Evolutionary conservation across 352 stramenopile species (phyloP).

Genomic region (Globisporangium middletonii): DNA sequence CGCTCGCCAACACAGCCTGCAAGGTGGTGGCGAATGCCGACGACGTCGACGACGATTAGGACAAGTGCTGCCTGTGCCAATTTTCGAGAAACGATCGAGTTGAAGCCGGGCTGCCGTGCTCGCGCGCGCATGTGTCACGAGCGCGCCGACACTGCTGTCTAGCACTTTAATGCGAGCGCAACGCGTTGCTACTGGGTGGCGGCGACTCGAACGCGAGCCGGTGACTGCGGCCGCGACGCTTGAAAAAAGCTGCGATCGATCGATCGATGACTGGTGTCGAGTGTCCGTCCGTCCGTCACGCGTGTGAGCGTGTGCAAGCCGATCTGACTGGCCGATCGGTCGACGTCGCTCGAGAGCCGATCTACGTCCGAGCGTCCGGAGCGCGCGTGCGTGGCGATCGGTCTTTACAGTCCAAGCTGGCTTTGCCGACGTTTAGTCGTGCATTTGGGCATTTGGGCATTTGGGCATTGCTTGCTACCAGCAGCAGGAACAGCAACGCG

Average conservation of each 20-base stretch:
- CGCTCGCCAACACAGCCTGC: too few relatives aligned
- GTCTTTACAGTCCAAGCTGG: too few relatives aligned
- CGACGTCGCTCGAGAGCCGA: too few relatives aligned
- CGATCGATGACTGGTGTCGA: neutral
- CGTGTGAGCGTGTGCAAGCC: too few relatives aligned
- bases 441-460: too few relatives aligned
- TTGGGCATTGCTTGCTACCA: too few relatives aligned
- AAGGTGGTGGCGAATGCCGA: too few relatives aligned
- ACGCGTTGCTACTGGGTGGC: neutral
- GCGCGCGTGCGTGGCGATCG: too few relatives aligned
- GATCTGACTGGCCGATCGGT: too few relatives aligned
- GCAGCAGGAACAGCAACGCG: neutral
- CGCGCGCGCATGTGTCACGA: neutral
- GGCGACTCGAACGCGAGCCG: neutral
- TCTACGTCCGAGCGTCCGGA: too few relatives aligned
- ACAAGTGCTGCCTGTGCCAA: neutral
- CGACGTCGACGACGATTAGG: too few relatives aligned
- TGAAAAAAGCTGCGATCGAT: neutral
- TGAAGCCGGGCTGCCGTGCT: neutral
- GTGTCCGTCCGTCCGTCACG: neutral
- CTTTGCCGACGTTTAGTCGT: too few relatives aligned
- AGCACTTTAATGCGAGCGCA: neutral
- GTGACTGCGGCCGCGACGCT: neutral
- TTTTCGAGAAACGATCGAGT: constrained; percentile 1
- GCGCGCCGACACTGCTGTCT: neutral